phyloP scores from a whole-genome alignment of 495 filamentous ascomycete species.

The Chaetomium fimeti region DNA sequence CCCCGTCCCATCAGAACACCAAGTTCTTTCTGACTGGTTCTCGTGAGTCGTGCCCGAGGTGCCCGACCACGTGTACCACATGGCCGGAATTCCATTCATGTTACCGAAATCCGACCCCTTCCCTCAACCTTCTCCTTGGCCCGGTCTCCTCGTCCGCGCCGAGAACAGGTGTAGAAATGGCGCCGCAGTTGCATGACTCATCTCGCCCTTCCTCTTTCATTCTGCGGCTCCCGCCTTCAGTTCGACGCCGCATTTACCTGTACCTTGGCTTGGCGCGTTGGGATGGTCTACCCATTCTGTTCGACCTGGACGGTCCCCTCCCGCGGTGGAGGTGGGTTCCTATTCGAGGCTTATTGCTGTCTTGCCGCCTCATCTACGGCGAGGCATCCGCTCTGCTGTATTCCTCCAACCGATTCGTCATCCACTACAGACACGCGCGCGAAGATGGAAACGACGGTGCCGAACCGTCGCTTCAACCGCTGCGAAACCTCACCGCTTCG shows the following conservation, averaged over 20 bases:
- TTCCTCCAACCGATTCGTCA: conserved; percentile 5
- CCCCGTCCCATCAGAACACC: no score
- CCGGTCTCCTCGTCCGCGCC: background rate
- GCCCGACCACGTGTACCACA: no score
- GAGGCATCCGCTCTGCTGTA: background rate
- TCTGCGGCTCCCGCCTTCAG: background rate
- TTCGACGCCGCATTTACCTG: conserved; percentile 11
- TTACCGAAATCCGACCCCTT: background rate
- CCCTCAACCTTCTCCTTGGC: background rate
- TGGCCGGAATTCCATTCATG: background rate
- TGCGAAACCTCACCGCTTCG: conserved; percentile 5
- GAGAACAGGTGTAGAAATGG: background rate
- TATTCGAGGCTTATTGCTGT: conserved; percentile 5
- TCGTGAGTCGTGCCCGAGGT: no score
- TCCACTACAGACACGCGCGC: background rate
- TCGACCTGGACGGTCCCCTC: conserved; percentile 3
- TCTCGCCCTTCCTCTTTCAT: conserved; percentile 1
- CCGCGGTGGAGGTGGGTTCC: background rate
- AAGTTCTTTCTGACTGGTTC: no score
- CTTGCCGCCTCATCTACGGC: background rate
- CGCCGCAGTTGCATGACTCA: background rate
- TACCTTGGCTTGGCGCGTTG: conserved; percentile 10
- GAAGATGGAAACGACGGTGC: background rate
- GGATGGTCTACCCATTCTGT: background rate
- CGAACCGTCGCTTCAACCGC: conserved; percentile 1